Evolutionary conservation across 495 filamentous ascomycete species (phyloP).

Genomic region (Xylaria acuta): DNA sequence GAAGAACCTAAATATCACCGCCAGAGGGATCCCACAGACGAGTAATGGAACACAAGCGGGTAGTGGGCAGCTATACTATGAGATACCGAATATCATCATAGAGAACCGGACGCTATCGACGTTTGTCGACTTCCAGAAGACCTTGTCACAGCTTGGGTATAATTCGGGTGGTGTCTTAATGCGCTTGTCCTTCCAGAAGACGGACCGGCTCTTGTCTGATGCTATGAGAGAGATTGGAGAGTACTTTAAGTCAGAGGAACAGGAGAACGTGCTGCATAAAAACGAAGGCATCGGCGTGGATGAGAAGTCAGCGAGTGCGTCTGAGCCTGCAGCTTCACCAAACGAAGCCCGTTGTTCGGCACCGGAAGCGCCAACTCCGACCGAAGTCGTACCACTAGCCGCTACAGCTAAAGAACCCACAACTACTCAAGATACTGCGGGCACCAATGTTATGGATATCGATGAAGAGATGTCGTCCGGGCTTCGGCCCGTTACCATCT

Average conservation of each 20-base stretch:
- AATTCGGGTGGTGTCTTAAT: constrained; percentile 82
- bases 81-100: constrained; percentile 82
- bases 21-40: constrained; percentile 68
- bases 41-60: constrained; percentile 59
- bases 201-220: constrained; percentile 79
- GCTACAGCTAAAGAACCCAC: constrained; percentile 25
- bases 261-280: constrained; percentile 28
- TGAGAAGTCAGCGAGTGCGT: constrained; percentile 16
- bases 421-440: constrained; percentile 14
- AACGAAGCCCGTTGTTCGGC: constrained; percentile 28
- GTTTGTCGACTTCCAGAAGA: constrained; percentile 85
- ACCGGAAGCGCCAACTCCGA: neutral
- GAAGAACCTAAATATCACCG: constrained; percentile 77
- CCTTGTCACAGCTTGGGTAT: constrained; percentile 82
- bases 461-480: constrained; percentile 34
- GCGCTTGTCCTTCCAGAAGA: constrained; percentile 74
- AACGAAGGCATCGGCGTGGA: constrained; percentile 9
- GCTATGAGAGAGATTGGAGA: constrained; percentile 80
- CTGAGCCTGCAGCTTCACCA: constrained; percentile 24
- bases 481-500: constrained; percentile 68
- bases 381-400: constrained; percentile 9
- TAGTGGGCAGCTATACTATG: constrained; percentile 79
- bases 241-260: constrained; percentile 64
- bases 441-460: constrained; percentile 39
- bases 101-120: constrained; percentile 77